phyloP scores from a whole-genome alignment of 2,329 filamentous ascomycete genomes.

The Cladosporium cucumerinum region DNA sequence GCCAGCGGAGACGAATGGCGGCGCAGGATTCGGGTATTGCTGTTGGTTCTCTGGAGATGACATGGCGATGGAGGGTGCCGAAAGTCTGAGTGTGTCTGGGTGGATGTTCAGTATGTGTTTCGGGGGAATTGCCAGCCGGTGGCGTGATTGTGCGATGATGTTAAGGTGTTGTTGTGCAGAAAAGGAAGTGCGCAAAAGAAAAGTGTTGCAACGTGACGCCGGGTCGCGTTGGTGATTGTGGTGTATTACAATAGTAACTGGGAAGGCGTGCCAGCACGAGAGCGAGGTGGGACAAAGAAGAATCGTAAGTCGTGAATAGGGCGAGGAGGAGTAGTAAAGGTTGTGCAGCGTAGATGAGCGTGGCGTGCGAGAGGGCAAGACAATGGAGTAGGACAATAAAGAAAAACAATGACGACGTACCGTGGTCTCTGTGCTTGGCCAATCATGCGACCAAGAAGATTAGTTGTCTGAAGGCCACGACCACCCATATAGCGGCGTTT shows the following conservation, averaged over 20 bases:
- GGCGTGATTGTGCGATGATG: not conserved
- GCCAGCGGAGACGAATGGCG: conserved; percentile 59
- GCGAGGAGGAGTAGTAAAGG: conserved; percentile 4
- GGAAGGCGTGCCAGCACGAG: conserved; percentile 16
- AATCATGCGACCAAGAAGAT: conserved; percentile 31
- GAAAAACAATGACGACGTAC: conserved; percentile 28
- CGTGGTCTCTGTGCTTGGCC: conserved; percentile 29
- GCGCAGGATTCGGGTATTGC: conserved; percentile 53
- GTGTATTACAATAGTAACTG: conserved; percentile 20
- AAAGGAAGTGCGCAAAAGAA: not conserved
- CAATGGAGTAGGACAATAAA: conserved; percentile 30
- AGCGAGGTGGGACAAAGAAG: conserved; percentile 20
- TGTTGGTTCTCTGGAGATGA: conserved; percentile 52
- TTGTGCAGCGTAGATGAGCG: conserved; percentile 12
- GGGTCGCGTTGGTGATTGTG: conserved; percentile 5
- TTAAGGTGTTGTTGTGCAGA: not conserved
- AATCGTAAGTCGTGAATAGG: conserved; percentile 22
- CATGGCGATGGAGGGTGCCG: conserved; percentile 36
- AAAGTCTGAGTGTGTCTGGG: conserved; percentile 30
- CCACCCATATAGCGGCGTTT: conserved; percentile 40
- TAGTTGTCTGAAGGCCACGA: conserved; percentile 35
- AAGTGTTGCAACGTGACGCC: conserved; percentile 8
- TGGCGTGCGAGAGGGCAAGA: conserved; percentile 8
- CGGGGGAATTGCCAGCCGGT: not conserved
- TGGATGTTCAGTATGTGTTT: conserved; percentile 10